These are phyloP conservation scores for Thecaphora thlaspeos DNA, from an alignment of 1,284 basidiomycete genomes.

Conservation along the genomic window DNA sequence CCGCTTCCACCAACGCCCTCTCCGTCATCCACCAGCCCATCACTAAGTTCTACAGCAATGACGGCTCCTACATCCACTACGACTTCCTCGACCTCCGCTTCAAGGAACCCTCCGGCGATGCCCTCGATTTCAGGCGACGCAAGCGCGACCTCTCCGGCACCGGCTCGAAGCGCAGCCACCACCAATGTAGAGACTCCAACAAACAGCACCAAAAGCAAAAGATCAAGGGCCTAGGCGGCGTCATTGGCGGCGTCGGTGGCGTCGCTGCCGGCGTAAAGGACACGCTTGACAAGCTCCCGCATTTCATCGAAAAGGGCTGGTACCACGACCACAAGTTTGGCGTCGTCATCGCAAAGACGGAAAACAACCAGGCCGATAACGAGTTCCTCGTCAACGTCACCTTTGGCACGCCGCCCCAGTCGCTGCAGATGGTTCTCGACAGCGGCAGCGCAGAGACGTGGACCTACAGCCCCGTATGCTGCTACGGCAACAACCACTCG, in stretches of 20 bases:
- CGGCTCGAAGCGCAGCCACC: slow-evolving; percentile 17
- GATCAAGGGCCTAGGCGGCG: too few relatives aligned
- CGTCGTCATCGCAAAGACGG: slow-evolving; percentile 37
- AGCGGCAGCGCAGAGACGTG: slow-evolving; percentile 40
- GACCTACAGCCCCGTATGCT: slow-evolving; percentile 43
- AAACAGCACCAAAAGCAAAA: neutral
- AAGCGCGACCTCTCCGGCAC: slow-evolving; percentile 18
- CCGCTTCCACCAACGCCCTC: slow-evolving; percentile 12
- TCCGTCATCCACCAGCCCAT: slow-evolving; percentile 31
- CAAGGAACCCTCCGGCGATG: slow-evolving; percentile 16
- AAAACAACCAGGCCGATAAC: slow-evolving; percentile 39
- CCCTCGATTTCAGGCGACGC: slow-evolving; percentile 19
- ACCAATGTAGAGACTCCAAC: slow-evolving; percentile 8
- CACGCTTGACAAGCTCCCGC: slow-evolving; percentile 9
- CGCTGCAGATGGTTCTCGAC: slow-evolving; percentile 42
- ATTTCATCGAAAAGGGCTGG: slow-evolving; percentile 26
- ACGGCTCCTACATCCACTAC: slow-evolving; percentile 18
- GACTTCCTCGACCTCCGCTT: slow-evolving; percentile 17
- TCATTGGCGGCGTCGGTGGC: neutral
- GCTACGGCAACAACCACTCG: slow-evolving; percentile 39
- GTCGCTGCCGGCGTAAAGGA: slow-evolving; percentile 1
- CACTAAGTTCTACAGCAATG: slow-evolving; percentile 15
- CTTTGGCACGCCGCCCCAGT: slow-evolving; percentile 32
- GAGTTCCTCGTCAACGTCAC: slow-evolving; percentile 46
- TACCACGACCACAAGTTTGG: slow-evolving; percentile 26